These are phyloP conservation scores for Blastomyces percursus DNA, from an alignment of 2,329 filamentous ascomycete genomes.

Conservation along the genomic window DNA sequence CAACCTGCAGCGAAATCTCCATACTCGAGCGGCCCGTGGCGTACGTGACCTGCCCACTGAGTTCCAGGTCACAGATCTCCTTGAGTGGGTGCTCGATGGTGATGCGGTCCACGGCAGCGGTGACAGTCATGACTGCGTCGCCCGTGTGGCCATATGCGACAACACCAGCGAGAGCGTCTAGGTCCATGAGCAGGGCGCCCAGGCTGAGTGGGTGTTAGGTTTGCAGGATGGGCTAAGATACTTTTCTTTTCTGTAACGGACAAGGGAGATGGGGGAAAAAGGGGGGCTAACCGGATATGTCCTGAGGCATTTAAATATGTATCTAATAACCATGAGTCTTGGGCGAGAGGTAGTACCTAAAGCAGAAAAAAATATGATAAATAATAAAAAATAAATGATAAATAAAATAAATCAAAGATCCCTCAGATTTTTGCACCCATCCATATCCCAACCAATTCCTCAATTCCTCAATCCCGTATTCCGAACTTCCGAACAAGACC, in stretches of 20 bases:
- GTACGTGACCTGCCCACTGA: slow-evolving; percentile 59
- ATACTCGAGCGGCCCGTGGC: slow-evolving; percentile 62
- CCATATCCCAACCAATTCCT: too few species aligned
- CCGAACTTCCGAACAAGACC: too few species aligned
- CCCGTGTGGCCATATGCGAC: slow-evolving; percentile 64
- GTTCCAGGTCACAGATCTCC: slow-evolving; percentile 67
- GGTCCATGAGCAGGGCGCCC: slow-evolving; percentile 66
- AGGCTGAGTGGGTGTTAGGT: slow-evolving; percentile 36
- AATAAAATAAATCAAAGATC: neutral
- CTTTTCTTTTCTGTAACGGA: neutral
- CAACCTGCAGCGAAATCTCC: slow-evolving; percentile 63
- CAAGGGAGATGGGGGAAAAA: neutral
- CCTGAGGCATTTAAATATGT: slow-evolving; percentile 67
- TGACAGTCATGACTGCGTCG: slow-evolving; percentile 52
- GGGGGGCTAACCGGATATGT: slow-evolving; percentile 48
- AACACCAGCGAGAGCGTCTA: slow-evolving; percentile 65
- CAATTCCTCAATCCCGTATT: too few species aligned
- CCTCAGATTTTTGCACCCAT: neutral
- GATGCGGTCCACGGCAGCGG: slow-evolving; percentile 53
- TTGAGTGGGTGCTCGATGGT: slow-evolving; percentile 59
- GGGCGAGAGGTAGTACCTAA: slow-evolving; percentile 56
- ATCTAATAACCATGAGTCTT: slow-evolving; percentile 66
- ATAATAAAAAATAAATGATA: neutral
- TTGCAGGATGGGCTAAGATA: neutral
- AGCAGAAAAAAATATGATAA: slow-evolving; percentile 13